Evolutionary conservation across 371 early-diverging fungal species (phyloP).

Genomic region (Saksenaea oblongispora): DNA sequence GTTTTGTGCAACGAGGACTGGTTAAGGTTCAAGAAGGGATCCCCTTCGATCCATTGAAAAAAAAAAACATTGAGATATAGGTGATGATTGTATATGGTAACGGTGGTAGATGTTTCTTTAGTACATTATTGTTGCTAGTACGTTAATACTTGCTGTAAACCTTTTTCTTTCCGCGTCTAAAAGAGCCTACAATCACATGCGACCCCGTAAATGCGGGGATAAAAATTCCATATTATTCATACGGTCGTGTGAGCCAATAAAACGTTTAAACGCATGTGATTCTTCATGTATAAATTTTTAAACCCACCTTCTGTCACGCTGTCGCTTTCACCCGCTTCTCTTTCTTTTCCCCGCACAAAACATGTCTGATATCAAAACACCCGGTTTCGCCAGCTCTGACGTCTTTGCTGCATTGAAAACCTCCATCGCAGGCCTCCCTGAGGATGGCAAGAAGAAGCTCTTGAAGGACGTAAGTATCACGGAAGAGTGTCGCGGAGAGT

Average conservation of each 20-base stretch:
- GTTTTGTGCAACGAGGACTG: no score
- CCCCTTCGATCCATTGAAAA: no score
- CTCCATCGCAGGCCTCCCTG: constrained; percentile 17
- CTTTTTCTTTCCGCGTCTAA: neutral
- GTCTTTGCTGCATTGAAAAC: constrained; percentile 16
- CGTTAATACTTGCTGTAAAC: neutral
- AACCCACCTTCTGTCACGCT: neutral
- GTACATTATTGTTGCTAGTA: no score
- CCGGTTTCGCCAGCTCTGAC: constrained; percentile 22
- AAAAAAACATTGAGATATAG: no score
- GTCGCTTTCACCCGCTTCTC: neutral
- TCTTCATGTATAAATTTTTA: neutral
- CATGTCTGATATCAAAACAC: constrained; percentile 24
- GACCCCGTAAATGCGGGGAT: constrained; percentile 1
- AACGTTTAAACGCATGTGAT: neutral
- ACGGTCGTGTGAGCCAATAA: neutral
- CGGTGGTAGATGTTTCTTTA: no score
- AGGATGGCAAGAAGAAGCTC: constrained; percentile 19
- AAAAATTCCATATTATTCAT: neutral
- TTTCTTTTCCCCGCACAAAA: constrained; percentile 1
- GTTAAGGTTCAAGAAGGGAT: no score
- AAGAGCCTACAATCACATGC: neutral
- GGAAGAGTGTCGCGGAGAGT: neutral
- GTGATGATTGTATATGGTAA: no score
- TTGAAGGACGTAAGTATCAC: constrained; percentile 14